Conservation (phyloP, 1,284 basidiomycete genomes). For the Erythrobasidium hasegawianum region DNA sequence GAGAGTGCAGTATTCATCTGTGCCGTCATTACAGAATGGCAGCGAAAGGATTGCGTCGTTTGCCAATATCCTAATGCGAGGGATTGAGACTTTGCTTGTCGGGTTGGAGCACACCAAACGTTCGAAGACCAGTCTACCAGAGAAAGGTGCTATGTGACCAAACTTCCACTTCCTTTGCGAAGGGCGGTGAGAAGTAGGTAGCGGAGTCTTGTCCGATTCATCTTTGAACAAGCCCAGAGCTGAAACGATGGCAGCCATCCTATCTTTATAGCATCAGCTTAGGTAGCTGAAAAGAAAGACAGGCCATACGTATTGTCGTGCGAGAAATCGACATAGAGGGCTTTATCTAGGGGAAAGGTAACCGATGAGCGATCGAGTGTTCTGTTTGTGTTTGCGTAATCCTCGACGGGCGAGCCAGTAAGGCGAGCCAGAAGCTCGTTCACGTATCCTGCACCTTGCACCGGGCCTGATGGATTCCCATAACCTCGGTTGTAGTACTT, state of each 20-base stretch:
- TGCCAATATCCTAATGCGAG: slow-evolving; percentile 61
- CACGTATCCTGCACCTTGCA: slow-evolving; percentile 72
- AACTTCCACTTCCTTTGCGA: slow-evolving; percentile 55
- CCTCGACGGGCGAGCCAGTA: slow-evolving; percentile 59
- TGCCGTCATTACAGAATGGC: slow-evolving; percentile 44
- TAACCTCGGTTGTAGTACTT: slow-evolving; percentile 61
- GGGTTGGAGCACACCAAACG: slow-evolving; percentile 54
- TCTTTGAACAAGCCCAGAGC: slow-evolving; percentile 64
- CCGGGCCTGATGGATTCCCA: slow-evolving; percentile 53
- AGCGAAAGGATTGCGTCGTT: slow-evolving; percentile 63
- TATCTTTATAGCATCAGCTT: slow-evolving; percentile 74
- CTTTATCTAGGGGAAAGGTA: slow-evolving; percentile 60
- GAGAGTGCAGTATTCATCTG: slow-evolving; percentile 58
- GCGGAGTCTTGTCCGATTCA: slow-evolving; percentile 25
- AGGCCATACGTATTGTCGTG: slow-evolving; percentile 38
- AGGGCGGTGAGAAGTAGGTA: background rate
- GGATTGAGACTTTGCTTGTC: slow-evolving; percentile 46
- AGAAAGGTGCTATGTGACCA: slow-evolving; percentile 63
- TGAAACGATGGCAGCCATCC: slow-evolving; percentile 71
- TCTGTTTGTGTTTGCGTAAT: slow-evolving; percentile 68
- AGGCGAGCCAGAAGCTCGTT: slow-evolving; percentile 80
- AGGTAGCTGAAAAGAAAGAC: slow-evolving; percentile 16
- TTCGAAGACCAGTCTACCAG: slow-evolving; percentile 62
- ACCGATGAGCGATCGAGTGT: slow-evolving; percentile 63
- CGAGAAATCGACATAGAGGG: slow-evolving; percentile 38